Conservation (phyloP, 768 basidiomycete genomes). For the Xerocomus brunneocitrinus region DNA sequence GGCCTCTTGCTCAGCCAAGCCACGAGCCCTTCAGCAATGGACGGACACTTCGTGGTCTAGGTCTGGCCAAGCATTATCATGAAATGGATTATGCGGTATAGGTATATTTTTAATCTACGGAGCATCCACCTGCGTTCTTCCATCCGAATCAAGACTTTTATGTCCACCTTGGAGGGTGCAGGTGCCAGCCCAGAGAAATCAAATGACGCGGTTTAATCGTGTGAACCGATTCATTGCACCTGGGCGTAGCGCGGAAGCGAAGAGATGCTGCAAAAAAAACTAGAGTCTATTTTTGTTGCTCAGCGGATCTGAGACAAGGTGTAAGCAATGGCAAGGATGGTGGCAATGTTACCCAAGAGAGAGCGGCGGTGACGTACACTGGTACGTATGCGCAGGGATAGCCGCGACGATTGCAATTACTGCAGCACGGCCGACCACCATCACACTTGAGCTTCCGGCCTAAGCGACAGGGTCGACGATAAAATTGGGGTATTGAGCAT, state of each 20-base stretch:
- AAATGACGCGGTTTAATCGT: slow-evolving; percentile 15
- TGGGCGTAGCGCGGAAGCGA: slow-evolving; percentile 18
- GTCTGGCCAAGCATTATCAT: slow-evolving; percentile 12
- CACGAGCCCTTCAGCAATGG: not conserved
- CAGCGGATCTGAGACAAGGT: slow-evolving; percentile 19
- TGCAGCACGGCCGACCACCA: slow-evolving; percentile 57
- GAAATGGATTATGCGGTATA: slow-evolving; percentile 28
- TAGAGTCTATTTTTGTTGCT: slow-evolving; percentile 29
- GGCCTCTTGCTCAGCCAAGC: not conserved
- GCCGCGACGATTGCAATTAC: slow-evolving; percentile 58
- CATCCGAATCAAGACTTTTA: slow-evolving; percentile 5
- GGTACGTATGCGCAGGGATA: slow-evolving; percentile 58
- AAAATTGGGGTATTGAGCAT: not conserved
- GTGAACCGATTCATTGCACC: slow-evolving; percentile 19
- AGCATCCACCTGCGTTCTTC: slow-evolving; percentile 8
- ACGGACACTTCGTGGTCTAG: not conserved
- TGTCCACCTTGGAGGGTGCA: not conserved
- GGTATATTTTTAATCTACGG: slow-evolving; percentile 17
- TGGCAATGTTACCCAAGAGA: slow-evolving; percentile 4
- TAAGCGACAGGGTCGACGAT: slow-evolving; percentile 21
- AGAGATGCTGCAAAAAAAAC: slow-evolving; percentile 7
- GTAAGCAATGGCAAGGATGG: slow-evolving; percentile 7
- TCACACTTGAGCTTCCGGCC: slow-evolving; percentile 74
- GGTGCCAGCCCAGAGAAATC: slow-evolving; percentile 6
- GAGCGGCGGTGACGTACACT: slow-evolving; percentile 47